Evolutionary conservation across 140 eudicot genomes (phyloP).

Genomic region (Bidens hawaiensis): DNA sequence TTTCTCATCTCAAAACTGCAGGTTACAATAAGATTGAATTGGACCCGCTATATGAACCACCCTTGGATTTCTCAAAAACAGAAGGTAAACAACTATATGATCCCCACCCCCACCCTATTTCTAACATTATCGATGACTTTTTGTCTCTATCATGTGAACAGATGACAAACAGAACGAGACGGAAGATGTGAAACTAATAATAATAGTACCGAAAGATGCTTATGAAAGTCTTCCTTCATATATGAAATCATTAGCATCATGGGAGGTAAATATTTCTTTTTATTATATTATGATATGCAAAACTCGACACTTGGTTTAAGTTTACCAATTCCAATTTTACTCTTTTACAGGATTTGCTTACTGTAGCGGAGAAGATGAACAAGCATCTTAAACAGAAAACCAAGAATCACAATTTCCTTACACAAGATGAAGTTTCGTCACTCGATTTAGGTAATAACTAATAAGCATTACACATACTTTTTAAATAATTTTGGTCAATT

Average conservation of each 20-base stretch:
- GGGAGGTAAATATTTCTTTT: slow-evolving; percentile 53
- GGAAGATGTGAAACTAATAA: slow-evolving; percentile 8
- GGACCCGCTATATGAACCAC: slow-evolving; percentile 29
- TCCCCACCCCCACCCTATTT: background rate
- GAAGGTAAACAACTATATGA: slow-evolving; percentile 32
- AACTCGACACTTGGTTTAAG: background rate
- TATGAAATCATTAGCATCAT: slow-evolving; percentile 68
- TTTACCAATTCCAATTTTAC: background rate
- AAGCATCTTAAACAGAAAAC: slow-evolving; percentile 36
- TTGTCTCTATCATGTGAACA: slow-evolving; percentile 4
- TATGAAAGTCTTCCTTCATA: slow-evolving; percentile 79
- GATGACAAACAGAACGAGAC: background rate
- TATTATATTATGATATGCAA: background rate
- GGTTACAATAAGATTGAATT: slow-evolving; percentile 34
- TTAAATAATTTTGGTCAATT: background rate
- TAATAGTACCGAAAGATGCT: slow-evolving; percentile 46
- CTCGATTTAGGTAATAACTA: slow-evolving; percentile 81
- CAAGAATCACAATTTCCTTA: slow-evolving; percentile 37
- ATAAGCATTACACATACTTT: slow-evolving; percentile 14
- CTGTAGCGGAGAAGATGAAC: slow-evolving; percentile 79
- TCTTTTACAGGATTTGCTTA: slow-evolving; percentile 52
- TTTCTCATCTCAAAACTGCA: slow-evolving; percentile 11
- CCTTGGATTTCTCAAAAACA: slow-evolving; percentile 16
- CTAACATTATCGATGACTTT: slow-evolving; percentile 9
- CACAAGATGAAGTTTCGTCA: slow-evolving; percentile 65